Percentiles rank a stretch among this genome's conserved stretches.
These are phyloP conservation scores for Ciborinia camelliae DNA, from an alignment of 2,329 filamentous ascomycete genomes.

Conservation along the genomic window DNA sequence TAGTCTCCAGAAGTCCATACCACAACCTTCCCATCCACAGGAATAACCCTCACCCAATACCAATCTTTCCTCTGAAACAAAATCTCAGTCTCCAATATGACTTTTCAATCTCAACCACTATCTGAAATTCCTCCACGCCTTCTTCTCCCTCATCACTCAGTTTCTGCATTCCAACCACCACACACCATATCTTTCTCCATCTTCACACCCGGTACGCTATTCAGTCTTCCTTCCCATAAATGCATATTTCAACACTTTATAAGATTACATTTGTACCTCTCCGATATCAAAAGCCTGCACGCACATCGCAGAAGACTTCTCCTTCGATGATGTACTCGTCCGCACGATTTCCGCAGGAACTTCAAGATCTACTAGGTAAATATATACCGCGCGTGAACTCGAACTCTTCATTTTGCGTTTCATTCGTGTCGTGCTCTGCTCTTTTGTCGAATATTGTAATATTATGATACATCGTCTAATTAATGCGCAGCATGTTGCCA, in stretches of 20 bases:
- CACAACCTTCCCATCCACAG: background rate
- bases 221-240: background rate
- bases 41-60: background rate
- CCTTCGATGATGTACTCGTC: background rate
- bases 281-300: background rate
- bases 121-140: background rate
- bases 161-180: slow-evolving; percentile 10
- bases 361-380: slow-evolving; percentile 21
- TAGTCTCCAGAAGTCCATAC: background rate
- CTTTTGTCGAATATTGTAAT: slow-evolving; percentile 25
- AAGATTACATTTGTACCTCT: slow-evolving; percentile 7
- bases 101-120: background rate
- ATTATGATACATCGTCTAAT: slow-evolving; percentile 33
- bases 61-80: background rate
- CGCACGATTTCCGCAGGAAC: slow-evolving; percentile 21
- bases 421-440: slow-evolving; percentile 21
- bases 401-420: slow-evolving; percentile 8
- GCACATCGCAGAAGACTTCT: background rate
- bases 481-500: slow-evolving; percentile 49
- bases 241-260: background rate
- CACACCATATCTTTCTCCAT: background rate
- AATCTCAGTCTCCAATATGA: background rate
- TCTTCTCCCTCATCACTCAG: background rate
- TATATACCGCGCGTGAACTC: slow-evolving; percentile 19
- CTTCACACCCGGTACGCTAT: background rate